Evolutionary conservation across 225 moss, liverwort and hornwort species (phyloP).

Genomic region (Takakia lepidozioides): DNA sequence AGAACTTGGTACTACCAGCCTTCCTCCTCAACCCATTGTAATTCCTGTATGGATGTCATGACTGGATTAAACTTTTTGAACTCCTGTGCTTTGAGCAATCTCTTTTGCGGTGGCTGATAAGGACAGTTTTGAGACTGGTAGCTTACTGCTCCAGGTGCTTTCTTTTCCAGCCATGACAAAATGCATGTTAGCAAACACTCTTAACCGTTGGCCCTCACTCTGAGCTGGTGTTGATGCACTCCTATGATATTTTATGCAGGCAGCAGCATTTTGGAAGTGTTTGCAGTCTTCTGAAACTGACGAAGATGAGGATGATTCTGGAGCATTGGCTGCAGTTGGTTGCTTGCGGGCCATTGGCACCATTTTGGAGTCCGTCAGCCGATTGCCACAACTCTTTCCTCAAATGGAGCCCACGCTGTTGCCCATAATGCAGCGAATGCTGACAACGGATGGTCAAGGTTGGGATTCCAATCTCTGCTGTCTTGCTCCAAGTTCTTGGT

Average conservation of each 20-base stretch:
- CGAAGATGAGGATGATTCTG: constrained; percentile 96
- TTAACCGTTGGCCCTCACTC: too few relatives aligned
- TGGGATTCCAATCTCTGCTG: constrained; percentile 1
- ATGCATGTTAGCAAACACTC: too few relatives aligned
- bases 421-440: constrained; percentile 98
- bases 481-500: too few relatives aligned
- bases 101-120: too few relatives aligned
- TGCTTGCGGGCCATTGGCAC: constrained; percentile 94
- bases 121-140: too few relatives aligned
- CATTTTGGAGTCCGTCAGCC: constrained; percentile 93
- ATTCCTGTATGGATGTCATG: too few relatives aligned
- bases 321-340: constrained; percentile 96
- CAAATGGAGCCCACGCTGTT: constrained; percentile 89
- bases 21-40: not conserved
- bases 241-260: constrained; percentile 56
- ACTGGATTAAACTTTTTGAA: too few relatives aligned
- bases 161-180: too few relatives aligned
- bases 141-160: too few relatives aligned
- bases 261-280: constrained; percentile 98
- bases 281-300: constrained; percentile 92
- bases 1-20: constrained; percentile 67
- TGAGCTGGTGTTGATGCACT: too few relatives aligned
- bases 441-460: constrained; percentile 99
- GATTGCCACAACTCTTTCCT: constrained; percentile 87
- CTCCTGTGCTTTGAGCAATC: too few relatives aligned